Base-by-base conservation (phyloP, 106 monocot species). In the Dendrobium chrysotoxum region DNA sequence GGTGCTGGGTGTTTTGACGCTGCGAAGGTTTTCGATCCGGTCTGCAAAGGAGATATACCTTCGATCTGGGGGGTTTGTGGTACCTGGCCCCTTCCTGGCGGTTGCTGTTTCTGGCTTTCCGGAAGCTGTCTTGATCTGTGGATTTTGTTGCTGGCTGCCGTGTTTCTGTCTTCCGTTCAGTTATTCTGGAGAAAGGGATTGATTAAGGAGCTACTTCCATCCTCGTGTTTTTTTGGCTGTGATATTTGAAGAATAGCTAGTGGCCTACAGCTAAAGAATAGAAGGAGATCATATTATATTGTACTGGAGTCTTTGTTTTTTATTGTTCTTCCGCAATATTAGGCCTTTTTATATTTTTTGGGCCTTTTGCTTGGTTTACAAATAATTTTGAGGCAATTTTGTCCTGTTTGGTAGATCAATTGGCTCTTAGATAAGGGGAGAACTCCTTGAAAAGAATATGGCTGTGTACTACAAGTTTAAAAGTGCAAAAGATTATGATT, bases 391-490 rank as follows among this genome's bases (percentile, higher is more conserved):
- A 74, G 38, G 74, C 13, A 74, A 40, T 41, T 41, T 74, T 74
- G 21, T 76, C 40, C 28, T 47, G 17, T 76, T 76, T 76, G 76
- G 45, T 76, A 41, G 76, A 76, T 50, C 47, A 26, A 25, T 46
- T 76, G 47, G 76, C 44, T 76, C 46, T 76, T 47, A 76, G 25
- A 7, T 28, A 76, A 76, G 76, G 40, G 47, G 28, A 16, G 26
- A 46, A 28, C 11, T 40, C 44, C 26, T 47, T 78, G 80, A 80
- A 46, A 85, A 74, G 87, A 89, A 17, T 45, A 97, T 98, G 98
- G 90, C 98, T 82, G 92, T 98, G 79, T 98, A 98, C 78, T 98
- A 88, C 83, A 98, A 95, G 88, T 98, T 98, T 87, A 98, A 98
- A 83, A 98, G 98, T 88, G 98, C 98, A 57, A 94, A 86, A 82